These are phyloP conservation scores for Sistotremastrum suecicum DNA, from an alignment of 768 basidiomycete species.

Conservation along the genomic window DNA sequence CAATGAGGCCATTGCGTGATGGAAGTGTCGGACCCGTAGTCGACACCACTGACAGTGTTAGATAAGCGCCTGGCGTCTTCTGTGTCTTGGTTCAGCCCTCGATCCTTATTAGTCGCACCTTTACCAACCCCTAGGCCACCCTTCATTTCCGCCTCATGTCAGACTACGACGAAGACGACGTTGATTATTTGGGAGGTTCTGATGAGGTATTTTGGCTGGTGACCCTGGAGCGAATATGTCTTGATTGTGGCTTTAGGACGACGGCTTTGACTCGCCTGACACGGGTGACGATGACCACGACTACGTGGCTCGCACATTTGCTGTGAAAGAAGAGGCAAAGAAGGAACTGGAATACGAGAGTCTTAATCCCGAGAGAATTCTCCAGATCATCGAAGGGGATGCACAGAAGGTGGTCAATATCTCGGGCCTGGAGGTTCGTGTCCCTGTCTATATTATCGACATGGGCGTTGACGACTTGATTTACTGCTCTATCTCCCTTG, in stretches of 20 bases:
- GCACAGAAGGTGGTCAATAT: slow-evolving; percentile 14
- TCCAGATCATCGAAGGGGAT: slow-evolving; percentile 12
- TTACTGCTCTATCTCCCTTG: not conserved
- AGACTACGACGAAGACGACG: not conserved
- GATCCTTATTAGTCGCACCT: too few species aligned
- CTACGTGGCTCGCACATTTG: slow-evolving; percentile 10
- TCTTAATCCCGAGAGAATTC: slow-evolving; percentile 12
- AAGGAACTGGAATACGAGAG: slow-evolving; percentile 11
- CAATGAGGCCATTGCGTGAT: too few species aligned
- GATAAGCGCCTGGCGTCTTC: too few species aligned
- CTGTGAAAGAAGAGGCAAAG: slow-evolving; percentile 13
- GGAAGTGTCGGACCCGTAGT: too few species aligned
- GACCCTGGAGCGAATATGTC: not conserved
- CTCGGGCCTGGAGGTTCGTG: slow-evolving; percentile 15
- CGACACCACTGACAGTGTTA: too few species aligned
- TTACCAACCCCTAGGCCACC: too few species aligned
- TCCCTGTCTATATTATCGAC: not conserved
- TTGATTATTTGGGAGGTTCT: not conserved
- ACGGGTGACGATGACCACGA: slow-evolving; percentile 10
- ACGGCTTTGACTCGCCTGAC: not conserved
- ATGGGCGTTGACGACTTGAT: not conserved
- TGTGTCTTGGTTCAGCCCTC: too few species aligned
- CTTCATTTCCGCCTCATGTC: too few species aligned
- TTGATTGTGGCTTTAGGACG: not conserved
- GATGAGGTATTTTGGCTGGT: slow-evolving; percentile 1